These are phyloP conservation scores for Earliella scabrosa DNA, from an alignment of 1,284 basidiomycete species.

Conservation along the genomic window DNA sequence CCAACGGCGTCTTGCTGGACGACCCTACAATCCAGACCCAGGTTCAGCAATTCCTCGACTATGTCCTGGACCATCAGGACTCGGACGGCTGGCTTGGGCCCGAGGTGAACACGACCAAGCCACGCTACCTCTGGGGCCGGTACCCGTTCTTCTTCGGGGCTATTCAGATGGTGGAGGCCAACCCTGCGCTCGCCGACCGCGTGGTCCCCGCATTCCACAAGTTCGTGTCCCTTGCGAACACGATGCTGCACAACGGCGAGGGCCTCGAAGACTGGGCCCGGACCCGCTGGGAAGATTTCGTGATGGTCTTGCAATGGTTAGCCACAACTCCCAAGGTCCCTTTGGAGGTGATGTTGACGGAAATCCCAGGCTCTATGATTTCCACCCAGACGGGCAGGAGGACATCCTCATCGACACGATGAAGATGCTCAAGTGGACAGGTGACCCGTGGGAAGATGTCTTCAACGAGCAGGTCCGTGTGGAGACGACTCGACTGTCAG, in stretches of 20 bases:
- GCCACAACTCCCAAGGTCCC: not conserved
- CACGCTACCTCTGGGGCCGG: slow-evolving; percentile 60
- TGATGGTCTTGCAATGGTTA: slow-evolving; percentile 56
- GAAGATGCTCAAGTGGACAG: slow-evolving; percentile 53
- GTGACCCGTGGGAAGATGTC: slow-evolving; percentile 54
- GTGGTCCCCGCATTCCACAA: slow-evolving; percentile 54
- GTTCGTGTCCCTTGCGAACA: slow-evolving; percentile 58
- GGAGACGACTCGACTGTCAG: no score
- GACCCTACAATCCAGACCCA: slow-evolving; percentile 49
- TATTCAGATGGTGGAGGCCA: slow-evolving; percentile 57
- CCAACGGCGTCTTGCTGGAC: slow-evolving; percentile 51
- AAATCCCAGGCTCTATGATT: slow-evolving; percentile 52
- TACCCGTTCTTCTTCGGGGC: slow-evolving; percentile 60
- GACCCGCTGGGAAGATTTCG: slow-evolving; percentile 64
- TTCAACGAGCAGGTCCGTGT: slow-evolving; percentile 29
- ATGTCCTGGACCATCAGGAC: slow-evolving; percentile 58
- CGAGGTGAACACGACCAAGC: slow-evolving; percentile 57
- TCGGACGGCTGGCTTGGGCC: slow-evolving; percentile 61
- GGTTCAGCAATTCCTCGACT: slow-evolving; percentile 54
- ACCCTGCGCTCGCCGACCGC: slow-evolving; percentile 45
- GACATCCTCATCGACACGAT: slow-evolving; percentile 58
- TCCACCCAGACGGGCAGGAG: slow-evolving; percentile 54
- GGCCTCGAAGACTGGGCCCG: slow-evolving; percentile 57
- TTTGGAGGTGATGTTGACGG: not conserved
- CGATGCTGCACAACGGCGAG: slow-evolving; percentile 54